phyloP scores from a whole-genome alignment of 768 basidiomycete species.

The Naganishia friedmannii region DNA sequence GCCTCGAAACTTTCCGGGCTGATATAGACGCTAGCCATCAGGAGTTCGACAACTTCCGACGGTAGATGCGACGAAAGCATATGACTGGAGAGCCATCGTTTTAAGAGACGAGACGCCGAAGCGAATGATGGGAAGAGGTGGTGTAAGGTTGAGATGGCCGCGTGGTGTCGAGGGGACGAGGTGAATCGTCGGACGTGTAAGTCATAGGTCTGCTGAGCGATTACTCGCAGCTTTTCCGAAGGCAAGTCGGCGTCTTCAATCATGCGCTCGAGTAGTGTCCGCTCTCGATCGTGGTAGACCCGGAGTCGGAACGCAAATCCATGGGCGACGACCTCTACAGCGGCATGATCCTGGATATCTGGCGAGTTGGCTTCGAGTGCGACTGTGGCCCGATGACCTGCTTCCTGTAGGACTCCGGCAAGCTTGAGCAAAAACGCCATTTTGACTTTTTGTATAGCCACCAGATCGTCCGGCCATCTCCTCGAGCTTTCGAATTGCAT shows the following conservation, averaged over 20 bases:
- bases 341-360: constrained; percentile 66
- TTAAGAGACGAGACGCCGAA: constrained; percentile 78
- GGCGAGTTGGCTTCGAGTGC: constrained; percentile 47
- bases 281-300: constrained; percentile 86
- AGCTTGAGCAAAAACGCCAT: constrained; percentile 84
- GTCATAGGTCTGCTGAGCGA: constrained; percentile 53
- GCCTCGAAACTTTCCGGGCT: constrained; percentile 57
- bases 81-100: constrained; percentile 89
- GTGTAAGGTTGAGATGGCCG: constrained; percentile 71
- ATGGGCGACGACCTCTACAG: constrained; percentile 73
- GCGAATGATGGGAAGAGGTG: constrained; percentile 77
- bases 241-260: constrained; percentile 55
- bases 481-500: constrained; percentile 89
- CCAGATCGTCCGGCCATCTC: constrained; percentile 90
- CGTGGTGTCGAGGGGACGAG: constrained; percentile 78
- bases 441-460: constrained; percentile 89
- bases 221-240: constrained; percentile 30
- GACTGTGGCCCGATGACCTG: constrained; percentile 13
- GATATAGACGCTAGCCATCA: constrained; percentile 77
- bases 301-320: constrained; percentile 83
- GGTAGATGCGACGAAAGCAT: constrained; percentile 70
- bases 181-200: constrained; percentile 70
- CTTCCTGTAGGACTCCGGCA: constrained; percentile 58
- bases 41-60: constrained; percentile 76
- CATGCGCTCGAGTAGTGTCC: constrained; percentile 69